These are phyloP conservation scores for Ascochyta clinopodiicola DNA, from an alignment of 2,329 filamentous ascomycete species.

Conservation along the genomic window DNA sequence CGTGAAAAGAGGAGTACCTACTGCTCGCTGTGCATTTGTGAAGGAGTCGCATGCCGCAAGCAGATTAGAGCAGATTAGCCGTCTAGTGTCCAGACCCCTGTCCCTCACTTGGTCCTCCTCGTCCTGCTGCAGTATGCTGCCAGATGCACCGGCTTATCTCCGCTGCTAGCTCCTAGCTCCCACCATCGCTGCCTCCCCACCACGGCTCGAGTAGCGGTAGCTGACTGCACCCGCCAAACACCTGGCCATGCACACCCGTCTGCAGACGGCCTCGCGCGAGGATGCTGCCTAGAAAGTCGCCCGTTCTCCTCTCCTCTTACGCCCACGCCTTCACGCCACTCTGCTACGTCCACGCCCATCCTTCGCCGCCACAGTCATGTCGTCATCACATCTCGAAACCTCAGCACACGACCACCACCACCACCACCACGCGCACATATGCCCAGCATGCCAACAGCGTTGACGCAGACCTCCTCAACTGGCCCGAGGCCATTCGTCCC, in stretches of 20 bases:
- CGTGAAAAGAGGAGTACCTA: neutral
- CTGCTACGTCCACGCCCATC: slow-evolving; percentile 17
- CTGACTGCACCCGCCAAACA: slow-evolving; percentile 9
- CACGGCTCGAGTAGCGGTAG: slow-evolving; percentile 10
- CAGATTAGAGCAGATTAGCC: slow-evolving; percentile 9
- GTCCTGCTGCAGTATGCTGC: no score
- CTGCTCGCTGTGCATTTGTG: neutral
- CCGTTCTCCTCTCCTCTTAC: slow-evolving; percentile 26
- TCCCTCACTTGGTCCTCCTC: neutral
- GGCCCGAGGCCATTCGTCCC: slow-evolving; percentile 45
- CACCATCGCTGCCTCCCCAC: slow-evolving; percentile 13
- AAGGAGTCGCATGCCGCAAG: neutral
- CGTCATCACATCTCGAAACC: slow-evolving; percentile 43
- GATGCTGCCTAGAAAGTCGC: slow-evolving; percentile 48
- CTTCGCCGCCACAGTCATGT: slow-evolving; percentile 49
- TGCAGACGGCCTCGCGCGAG: slow-evolving; percentile 28
- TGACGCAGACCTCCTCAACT: slow-evolving; percentile 34
- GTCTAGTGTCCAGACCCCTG: neutral
- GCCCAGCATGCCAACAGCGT: slow-evolving; percentile 35
- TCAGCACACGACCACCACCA: slow-evolving; percentile 13
- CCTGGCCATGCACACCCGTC: slow-evolving; percentile 32
- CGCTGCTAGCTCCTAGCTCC: neutral
- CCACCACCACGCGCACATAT: slow-evolving; percentile 29
- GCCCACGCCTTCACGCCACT: slow-evolving; percentile 25
- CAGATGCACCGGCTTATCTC: neutral